Base-by-base conservation (phyloP, 2,329 filamentous ascomycete species). In the Drechslera avenae region DNA sequence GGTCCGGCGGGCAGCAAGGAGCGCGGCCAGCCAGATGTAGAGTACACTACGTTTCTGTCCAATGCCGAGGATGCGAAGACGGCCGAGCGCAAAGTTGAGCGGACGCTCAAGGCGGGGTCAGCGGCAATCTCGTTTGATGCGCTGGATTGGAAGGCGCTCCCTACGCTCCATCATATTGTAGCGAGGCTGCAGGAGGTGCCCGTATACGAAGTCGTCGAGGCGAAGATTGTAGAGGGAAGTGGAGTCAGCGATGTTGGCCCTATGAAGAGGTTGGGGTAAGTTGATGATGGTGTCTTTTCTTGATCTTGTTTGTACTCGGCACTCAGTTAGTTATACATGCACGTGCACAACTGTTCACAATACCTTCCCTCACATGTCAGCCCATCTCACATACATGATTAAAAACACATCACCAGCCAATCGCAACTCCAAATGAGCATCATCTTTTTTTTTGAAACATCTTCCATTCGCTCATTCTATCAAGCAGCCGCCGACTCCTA, bases 131-230 rank as follows among this genome's bases (percentile, higher is more conserved):
- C 72, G 42, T 78, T 85, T 46, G 74, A 82, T 32, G 72, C 70
- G 0, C 57, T 79, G 13, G 78, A 83, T 58, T 83, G 79, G 83
- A 73, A 82, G 39, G 72, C 69, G 4, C 63, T 87, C 50, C 85
- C 85, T 0, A 87, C 84, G 2, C 69, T 87, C 44, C 83, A 87
- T 60, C 81, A 86, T 62, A 70, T 87, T 7, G 71, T 83, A 4
- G 67, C 71, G 16, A 73, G 77, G 12, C 65, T 86, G 48, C 77
- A 77, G 1, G 80, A 83, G 56, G 73, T 87, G 4, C 84, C 83
- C 0, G 67, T 86, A 1, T 85, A 82, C 59, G 79, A 80, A 48
- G 67, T 86, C 32, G 70, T 86, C 3, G 73, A 78, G 26, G 83
- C 78, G 1, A 84, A 81, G 69, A 72, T 86, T 2, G 79, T 82